Evolutionary conservation across 805 yeast genomes (phyloP).

Genomic region (Candida namnaoensis): DNA sequence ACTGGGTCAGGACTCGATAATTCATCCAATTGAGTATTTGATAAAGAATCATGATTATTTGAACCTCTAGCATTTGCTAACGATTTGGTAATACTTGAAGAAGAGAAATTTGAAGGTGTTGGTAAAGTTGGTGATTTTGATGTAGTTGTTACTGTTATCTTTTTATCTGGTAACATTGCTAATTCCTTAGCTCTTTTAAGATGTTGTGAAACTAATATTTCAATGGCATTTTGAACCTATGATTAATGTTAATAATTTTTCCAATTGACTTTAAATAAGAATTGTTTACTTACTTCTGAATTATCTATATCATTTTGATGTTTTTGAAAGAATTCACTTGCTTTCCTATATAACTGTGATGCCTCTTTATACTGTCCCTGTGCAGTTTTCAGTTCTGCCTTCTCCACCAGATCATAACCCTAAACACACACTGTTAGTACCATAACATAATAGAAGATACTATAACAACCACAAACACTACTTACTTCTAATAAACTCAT

Average conservation of each 20-base stretch:
- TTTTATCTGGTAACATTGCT: constrained; percentile 3
- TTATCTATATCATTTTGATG: constrained; percentile 15
- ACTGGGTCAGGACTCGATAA: constrained; percentile 10
- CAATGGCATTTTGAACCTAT: too few relatives aligned
- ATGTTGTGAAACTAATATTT: constrained; percentile 20
- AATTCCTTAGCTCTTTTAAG: constrained; percentile 21
- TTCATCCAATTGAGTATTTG: not conserved
- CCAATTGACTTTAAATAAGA: too few relatives aligned
- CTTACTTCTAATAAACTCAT: not conserved
- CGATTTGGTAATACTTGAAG: too few relatives aligned
- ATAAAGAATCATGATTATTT: too few relatives aligned
- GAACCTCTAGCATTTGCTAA: too few relatives aligned
- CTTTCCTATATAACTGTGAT: constrained; percentile 25
- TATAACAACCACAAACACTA: too few relatives aligned
- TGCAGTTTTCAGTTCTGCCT: constrained; percentile 40
- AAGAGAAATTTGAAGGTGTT: too few relatives aligned
- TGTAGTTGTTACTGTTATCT: constrained; percentile 1
- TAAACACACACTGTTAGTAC: constrained; percentile 9
- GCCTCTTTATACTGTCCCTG: constrained; percentile 35
- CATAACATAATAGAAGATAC: too few relatives aligned
- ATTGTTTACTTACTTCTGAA: constrained; percentile 10
- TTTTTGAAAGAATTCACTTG: constrained; percentile 23
- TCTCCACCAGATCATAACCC: constrained; percentile 42
- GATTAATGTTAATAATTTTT: not conserved
- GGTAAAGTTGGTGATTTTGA: not conserved